Percentiles rank a stretch among this genome's conserved stretches.
These are phyloP conservation scores for Vaccinium macrocarpon DNA, from an alignment of 148 eudicot genomes.

Conservation along the genomic window DNA sequence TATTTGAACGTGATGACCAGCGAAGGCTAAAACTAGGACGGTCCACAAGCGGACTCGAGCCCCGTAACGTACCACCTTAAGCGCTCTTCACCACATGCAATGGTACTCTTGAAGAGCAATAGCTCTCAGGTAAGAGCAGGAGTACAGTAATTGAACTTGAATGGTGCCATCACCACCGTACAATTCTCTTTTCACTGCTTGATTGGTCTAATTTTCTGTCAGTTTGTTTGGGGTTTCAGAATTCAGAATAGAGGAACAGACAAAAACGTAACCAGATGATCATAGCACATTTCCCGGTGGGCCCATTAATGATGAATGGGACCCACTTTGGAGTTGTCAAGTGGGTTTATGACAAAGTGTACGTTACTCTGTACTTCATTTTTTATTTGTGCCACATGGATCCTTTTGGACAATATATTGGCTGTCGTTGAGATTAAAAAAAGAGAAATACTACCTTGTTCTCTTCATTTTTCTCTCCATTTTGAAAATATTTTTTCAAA, in stretches of 20 bases:
- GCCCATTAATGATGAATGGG: neutral
- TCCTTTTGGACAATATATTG: neutral
- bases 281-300: neutral
- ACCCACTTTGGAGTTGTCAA: neutral
- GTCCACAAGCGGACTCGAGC: no score
- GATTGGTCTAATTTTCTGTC: neutral
- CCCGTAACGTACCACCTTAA: no score
- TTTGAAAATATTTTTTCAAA: no score
- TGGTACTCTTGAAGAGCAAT: neutral
- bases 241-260: neutral
- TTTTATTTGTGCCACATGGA: neutral
- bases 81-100: neutral
- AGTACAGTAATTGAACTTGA: neutral
- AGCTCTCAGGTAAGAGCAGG: neutral
- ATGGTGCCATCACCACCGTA: slow-evolving; percentile 1
- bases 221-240: neutral
- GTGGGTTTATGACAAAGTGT: neutral
- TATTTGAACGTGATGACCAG: no score
- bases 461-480: no score
- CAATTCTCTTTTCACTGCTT: neutral
- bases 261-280: neutral
- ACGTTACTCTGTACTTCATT: neutral
- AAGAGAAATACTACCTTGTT: no score
- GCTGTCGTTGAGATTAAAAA: no score
- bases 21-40: no score